phyloP scores from a whole-genome alignment of 2,329 filamentous ascomycete genomes.

The Setomelanomma holmii region DNA sequence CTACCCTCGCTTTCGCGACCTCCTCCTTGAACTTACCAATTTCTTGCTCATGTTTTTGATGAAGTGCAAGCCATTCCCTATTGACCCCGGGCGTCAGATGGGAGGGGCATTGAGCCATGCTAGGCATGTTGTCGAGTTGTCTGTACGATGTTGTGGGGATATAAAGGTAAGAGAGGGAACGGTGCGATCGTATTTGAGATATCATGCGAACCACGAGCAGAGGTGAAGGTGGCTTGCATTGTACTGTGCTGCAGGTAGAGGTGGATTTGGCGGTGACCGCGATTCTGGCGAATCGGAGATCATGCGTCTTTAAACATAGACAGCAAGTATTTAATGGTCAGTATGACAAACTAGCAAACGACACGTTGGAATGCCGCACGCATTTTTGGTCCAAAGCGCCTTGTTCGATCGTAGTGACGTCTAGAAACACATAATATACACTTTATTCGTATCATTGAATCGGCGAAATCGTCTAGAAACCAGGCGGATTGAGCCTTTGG shows the following conservation, averaged over 20 bases:
- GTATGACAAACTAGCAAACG: too few species aligned
- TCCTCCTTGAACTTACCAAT: not conserved
- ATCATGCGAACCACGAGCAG: not conserved
- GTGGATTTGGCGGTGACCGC: not conserved
- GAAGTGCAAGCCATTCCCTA: slow-evolving; percentile 6
- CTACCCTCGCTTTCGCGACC: not conserved
- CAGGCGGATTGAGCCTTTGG: slow-evolving; percentile 91
- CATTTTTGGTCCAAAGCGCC: slow-evolving; percentile 16
- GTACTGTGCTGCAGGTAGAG: slow-evolving; percentile 2
- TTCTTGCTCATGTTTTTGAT: slow-evolving; percentile 3
- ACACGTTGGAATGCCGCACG: too few species aligned
- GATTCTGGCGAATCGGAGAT: not conserved
- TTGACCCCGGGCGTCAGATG: not conserved
- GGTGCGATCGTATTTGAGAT: not conserved
- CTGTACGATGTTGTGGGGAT: not conserved
- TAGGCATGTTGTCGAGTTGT: too few species aligned
- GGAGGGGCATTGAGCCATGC: not conserved
- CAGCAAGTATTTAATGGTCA: too few species aligned
- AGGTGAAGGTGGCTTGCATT: slow-evolving; percentile 10
- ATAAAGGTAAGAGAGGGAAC: not conserved
- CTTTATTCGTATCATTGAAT: too few species aligned
- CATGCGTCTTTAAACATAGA: too few species aligned
- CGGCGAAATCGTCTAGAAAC: slow-evolving; percentile 68
- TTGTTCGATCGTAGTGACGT: slow-evolving; percentile 23
- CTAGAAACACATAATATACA: slow-evolving; percentile 39